A percentile compares a stretch with the other conserved stretches of the same genome.
phyloP scores from a whole-genome alignment of 306 rosid genomes.

The Cucurbita ficifolia region DNA sequence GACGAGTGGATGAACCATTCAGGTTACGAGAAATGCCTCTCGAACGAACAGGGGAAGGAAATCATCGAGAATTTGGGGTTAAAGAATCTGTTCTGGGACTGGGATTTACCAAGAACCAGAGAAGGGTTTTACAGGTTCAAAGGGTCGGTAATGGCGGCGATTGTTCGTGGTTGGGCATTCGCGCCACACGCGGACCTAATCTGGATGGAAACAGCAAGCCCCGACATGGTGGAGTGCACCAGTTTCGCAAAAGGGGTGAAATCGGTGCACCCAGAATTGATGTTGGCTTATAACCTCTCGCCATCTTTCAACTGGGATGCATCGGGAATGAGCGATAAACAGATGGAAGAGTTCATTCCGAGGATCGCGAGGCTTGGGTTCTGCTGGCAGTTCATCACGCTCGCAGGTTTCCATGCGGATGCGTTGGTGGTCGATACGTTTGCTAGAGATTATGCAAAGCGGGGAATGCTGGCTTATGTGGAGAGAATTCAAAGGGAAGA shows the following conservation, averaged over 20 bases:
- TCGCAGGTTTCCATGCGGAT: constrained; percentile 77
- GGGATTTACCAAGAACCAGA: constrained; percentile 91
- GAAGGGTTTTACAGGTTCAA: constrained; percentile 82
- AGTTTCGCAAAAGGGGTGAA: constrained; percentile 61
- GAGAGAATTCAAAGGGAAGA: constrained; percentile 95
- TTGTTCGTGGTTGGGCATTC: constrained; percentile 77
- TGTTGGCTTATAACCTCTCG: constrained; percentile 81
- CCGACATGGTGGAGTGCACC: constrained; percentile 57
- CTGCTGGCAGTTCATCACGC: constrained; percentile 88
- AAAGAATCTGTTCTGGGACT: constrained; percentile 65
- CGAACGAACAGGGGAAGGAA: constrained; percentile 54
- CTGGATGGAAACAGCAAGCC: constrained; percentile 89
- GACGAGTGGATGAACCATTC: constrained; percentile 50
- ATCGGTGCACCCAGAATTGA: constrained; percentile 35
- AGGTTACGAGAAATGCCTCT: constrained; percentile 41
- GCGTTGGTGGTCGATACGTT: constrained; percentile 67
- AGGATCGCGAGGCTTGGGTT: constrained; percentile 66
- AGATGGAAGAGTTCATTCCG: constrained; percentile 79
- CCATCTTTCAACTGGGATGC: constrained; percentile 99
- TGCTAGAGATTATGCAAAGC: constrained; percentile 58
- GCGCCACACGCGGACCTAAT: constrained; percentile 67
- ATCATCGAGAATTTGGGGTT: constrained; percentile 52
- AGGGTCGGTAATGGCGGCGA: constrained; percentile 63
- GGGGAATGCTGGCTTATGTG: constrained; percentile 93
- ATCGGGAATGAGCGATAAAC: constrained; percentile 66